These are phyloP conservation scores for Ogataea allantospora DNA, from an alignment of 805 yeast species.

Conservation along the genomic window DNA sequence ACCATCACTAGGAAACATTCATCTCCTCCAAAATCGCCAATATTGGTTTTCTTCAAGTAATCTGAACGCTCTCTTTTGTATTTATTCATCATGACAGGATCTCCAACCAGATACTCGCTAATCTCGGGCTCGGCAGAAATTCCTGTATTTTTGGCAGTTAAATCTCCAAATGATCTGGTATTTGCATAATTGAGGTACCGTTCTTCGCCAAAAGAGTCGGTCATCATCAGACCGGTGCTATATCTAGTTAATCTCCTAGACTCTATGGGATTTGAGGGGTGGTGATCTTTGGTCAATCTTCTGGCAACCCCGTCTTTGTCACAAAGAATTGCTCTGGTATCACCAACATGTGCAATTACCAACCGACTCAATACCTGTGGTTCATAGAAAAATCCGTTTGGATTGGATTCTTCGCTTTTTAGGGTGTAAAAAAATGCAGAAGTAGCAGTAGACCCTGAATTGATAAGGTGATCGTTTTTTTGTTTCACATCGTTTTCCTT, in stretches of 20 bases:
- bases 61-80: slow-evolving; percentile 27
- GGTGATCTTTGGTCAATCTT: slow-evolving; percentile 76
- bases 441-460: slow-evolving; percentile 39
- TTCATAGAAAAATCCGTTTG: slow-evolving; percentile 54
- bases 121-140: slow-evolving; percentile 92
- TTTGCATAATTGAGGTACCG: slow-evolving; percentile 79
- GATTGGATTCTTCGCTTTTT: slow-evolving; percentile 29
- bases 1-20: slow-evolving; percentile 82
- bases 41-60: slow-evolving; percentile 16
- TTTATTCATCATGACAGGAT: slow-evolving; percentile 39
- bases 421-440: slow-evolving; percentile 32
- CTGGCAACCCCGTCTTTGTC: slow-evolving; percentile 80
- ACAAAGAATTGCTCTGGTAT: slow-evolving; percentile 82
- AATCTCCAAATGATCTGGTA: slow-evolving; percentile 92
- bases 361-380: slow-evolving; percentile 64
- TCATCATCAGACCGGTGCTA: slow-evolving; percentile 62
- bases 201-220: slow-evolving; percentile 92
- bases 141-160: slow-evolving; percentile 76
- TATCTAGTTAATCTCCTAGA: slow-evolving; percentile 65
- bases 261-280: slow-evolving; percentile 82
- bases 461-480: slow-evolving; percentile 15
- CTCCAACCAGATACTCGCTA: slow-evolving; percentile 65
- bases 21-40: slow-evolving; percentile 65
- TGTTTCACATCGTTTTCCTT: slow-evolving; percentile 15
- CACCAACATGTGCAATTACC: slow-evolving; percentile 88